phyloP scores from a whole-genome alignment of 2,329 filamentous ascomycete species.

The Ceratocystis eucalypticola region DNA sequence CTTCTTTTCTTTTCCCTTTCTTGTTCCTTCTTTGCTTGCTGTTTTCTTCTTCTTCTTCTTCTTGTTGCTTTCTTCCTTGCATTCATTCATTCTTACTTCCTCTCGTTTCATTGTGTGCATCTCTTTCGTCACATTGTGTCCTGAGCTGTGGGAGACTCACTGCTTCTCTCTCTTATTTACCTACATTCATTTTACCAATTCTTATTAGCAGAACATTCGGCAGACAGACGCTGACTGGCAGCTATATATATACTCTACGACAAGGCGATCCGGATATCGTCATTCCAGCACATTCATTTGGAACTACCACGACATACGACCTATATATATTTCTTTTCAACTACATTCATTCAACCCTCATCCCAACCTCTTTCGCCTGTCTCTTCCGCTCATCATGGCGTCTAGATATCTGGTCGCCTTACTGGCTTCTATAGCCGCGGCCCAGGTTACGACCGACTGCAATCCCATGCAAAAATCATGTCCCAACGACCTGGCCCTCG shows the following conservation, averaged over 20 bases:
- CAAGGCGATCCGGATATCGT: background rate
- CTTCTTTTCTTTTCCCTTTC: conserved; percentile 3
- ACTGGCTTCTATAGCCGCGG: conserved; percentile 32
- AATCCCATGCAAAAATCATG: conserved; percentile 62
- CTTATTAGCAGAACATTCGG: background rate
- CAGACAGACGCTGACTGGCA: background rate
- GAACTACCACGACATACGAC: background rate
- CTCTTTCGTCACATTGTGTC: background rate
- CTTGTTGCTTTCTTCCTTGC: background rate
- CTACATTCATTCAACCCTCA: background rate
- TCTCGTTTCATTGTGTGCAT: background rate
- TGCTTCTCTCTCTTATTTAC: conserved; percentile 2
- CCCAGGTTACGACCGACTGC: conserved; percentile 66
- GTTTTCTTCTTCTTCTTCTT: conserved; percentile 8
- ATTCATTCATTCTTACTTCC: background rate
- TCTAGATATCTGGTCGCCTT: conserved; percentile 19
- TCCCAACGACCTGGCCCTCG: conserved; percentile 56
- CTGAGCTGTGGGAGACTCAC: conserved; percentile 8
- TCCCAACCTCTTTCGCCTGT: background rate
- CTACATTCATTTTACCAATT: background rate
- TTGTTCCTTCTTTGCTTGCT: background rate
- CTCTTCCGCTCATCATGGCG: background rate
- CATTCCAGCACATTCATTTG: background rate
- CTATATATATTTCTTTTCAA: background rate
- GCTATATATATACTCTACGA: too few relatives aligned